Evolutionary conservation across 23 red algal genomes (phyloP), one percentile per base, ranked within the genome.

Genomic region (Agarophyton chilense): DNA sequence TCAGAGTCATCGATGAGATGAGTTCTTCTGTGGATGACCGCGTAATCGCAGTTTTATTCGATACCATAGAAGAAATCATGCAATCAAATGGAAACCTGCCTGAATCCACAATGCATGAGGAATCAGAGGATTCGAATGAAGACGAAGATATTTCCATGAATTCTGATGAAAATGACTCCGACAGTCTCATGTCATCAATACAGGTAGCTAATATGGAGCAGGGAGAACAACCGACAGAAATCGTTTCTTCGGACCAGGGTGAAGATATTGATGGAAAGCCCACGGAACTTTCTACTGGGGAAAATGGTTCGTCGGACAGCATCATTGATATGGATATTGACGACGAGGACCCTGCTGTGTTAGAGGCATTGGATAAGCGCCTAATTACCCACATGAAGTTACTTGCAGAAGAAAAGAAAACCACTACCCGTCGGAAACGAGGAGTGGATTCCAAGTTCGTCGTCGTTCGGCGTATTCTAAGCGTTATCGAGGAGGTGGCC

Each of bases 1-100:
- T 88, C 0, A 75, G 38, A 42, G 83, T 65, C 50, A 55, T 88
- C 34, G 44, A 58, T 12, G 67, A 50, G 18, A 52, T 88, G 41
- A 49, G 35, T 44, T 49, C 18, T 35, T 75, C 34, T 55, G 18
- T 88, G 17, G 83, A 88, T 41, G 83, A 88, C 56, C 50, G 50
- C 36, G 83, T 88, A 3, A 49, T 88, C 67, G 64, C 83, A 16
- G 83, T 88, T 57, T 65, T 88, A 16, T 88, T 88, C 38, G 83
- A 88, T 88, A 39, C 68, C n/a, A 88, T 88, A 2, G 83, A 88
- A 32, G 25, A 44, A 70, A 26, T 28, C 10, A 6, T 51, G 12
- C 47, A 60, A 64, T 40, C 39, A 50, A 64, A 82, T 82, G 28
- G 53, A 50, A 60, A 35, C 41, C 32, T 29, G 1, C 28, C 24